Percentiles rank a stretch among this genome's conserved stretches.
phyloP scores from a whole-genome alignment of 306 rosid species.

The Cucurbita maxima region DNA sequence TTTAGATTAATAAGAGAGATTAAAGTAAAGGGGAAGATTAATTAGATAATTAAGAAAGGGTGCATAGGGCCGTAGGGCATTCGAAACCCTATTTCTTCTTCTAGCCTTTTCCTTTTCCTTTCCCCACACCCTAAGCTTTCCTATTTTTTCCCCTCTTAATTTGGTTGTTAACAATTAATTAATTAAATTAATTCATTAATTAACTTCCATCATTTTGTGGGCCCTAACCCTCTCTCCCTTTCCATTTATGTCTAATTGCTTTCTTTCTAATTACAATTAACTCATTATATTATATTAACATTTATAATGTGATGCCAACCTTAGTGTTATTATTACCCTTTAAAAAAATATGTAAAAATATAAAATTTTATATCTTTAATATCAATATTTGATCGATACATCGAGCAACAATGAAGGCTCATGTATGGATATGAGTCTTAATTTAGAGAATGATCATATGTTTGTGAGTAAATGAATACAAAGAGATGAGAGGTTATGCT shows the following conservation, averaged over 20 bases:
- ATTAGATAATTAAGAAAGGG: slow-evolving; percentile 2
- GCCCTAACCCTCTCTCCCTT: slow-evolving; percentile 13
- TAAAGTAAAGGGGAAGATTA: neutral
- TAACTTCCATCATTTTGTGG: slow-evolving; percentile 57
- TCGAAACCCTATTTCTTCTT: neutral
- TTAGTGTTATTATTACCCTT: neutral
- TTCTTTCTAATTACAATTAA: neutral
- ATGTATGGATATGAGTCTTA: too few species aligned
- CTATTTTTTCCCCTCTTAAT: neutral
- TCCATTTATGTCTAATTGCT: neutral
- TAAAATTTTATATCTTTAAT: too few species aligned
- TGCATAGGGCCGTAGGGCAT: neutral
- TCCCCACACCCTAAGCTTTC: slow-evolving; percentile 7
- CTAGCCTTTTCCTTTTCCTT: slow-evolving; percentile 6
- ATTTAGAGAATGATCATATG: too few species aligned
- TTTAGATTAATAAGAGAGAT: neutral
- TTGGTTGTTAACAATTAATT: neutral
- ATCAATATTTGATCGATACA: too few species aligned
- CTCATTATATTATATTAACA: neutral
- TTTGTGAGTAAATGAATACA: too few species aligned
- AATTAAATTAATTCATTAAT: neutral
- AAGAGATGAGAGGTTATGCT: too few species aligned
- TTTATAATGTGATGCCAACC: neutral
- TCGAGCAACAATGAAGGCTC: too few species aligned
- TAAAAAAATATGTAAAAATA: too few species aligned